These are phyloP conservation scores for Hypoxylon sp. DNA, from an alignment of 2,329 filamentous ascomycete species.

Conservation along the genomic window DNA sequence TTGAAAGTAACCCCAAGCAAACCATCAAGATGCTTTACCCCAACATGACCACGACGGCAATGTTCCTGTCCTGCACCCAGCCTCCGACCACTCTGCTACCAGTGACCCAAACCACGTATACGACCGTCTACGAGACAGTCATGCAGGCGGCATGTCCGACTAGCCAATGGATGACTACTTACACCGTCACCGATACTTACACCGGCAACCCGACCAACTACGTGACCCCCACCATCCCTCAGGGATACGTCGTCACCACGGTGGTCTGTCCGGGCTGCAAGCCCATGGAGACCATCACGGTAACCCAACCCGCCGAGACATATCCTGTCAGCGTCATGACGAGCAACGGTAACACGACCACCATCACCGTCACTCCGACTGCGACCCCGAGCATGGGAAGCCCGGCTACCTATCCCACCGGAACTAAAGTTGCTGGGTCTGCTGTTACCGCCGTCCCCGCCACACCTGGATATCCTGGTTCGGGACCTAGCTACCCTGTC, in stretches of 20 bases:
- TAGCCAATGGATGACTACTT: slow-evolving; percentile 55
- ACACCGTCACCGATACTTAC: slow-evolving; percentile 56
- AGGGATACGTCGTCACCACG: slow-evolving; percentile 55
- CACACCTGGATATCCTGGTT: neutral
- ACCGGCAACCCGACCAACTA: slow-evolving; percentile 49
- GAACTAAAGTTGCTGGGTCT: slow-evolving; percentile 5
- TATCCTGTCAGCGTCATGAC: slow-evolving; percentile 47
- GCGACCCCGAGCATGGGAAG: slow-evolving; percentile 17
- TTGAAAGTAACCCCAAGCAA: slow-evolving; percentile 12
- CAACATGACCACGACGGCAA: slow-evolving; percentile 48
- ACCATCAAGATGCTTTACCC: slow-evolving; percentile 44
- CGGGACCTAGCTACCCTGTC: slow-evolving; percentile 5
- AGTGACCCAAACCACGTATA: slow-evolving; percentile 49
- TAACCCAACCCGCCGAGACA: slow-evolving; percentile 53
- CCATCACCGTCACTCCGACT: slow-evolving; percentile 39
- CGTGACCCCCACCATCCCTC: slow-evolving; percentile 50
- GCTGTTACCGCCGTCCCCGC: slow-evolving; percentile 10
- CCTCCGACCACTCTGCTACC: slow-evolving; percentile 39
- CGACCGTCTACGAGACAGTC: slow-evolving; percentile 55
- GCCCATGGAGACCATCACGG: slow-evolving; percentile 49
- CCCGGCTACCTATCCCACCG: slow-evolving; percentile 16
- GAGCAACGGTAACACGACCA: slow-evolving; percentile 54
- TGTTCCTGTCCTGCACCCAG: slow-evolving; percentile 49
- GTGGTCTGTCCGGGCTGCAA: slow-evolving; percentile 52
- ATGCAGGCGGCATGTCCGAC: slow-evolving; percentile 54